A percentile compares a stretch with the other conserved stretches of the same genome.
Evolutionary conservation across 371 early-diverging fungal species (phyloP).

Genomic region (Mitosporidium daphniae): DNA sequence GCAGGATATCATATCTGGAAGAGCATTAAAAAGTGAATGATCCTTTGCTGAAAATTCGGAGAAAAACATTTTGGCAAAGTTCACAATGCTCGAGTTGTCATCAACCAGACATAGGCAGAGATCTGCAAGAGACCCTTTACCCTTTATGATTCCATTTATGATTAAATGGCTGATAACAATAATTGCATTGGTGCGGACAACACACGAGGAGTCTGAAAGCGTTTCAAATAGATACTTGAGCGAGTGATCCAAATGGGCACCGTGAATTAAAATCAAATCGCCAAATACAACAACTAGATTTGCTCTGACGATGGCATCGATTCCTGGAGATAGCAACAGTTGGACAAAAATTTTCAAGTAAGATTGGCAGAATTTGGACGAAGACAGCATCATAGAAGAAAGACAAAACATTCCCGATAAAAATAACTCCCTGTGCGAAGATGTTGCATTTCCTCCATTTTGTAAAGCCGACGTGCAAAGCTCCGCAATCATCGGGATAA

Average conservation of each 20-base stretch:
- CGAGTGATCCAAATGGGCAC: constrained; percentile 58
- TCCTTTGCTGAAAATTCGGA: constrained; percentile 68
- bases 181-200: constrained; percentile 60
- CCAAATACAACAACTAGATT: constrained; percentile 76
- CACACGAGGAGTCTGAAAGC: constrained; percentile 24
- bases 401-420: background rate
- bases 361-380: background rate
- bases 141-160: constrained; percentile 85
- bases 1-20: constrained; percentile 73
- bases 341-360: constrained; percentile 61
- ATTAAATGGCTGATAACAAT: constrained; percentile 85
- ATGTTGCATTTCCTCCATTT: no score
- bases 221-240: constrained; percentile 56
- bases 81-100: constrained; percentile 35
- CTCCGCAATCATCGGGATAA: constrained; percentile 32
- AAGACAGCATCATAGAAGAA: background rate
- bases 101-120: constrained; percentile 79
- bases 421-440: no score
- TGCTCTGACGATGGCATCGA: constrained; percentile 24
- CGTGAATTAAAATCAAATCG: constrained; percentile 71
- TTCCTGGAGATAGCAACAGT: constrained; percentile 45
- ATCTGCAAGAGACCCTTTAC: constrained; percentile 72
- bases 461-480: constrained; percentile 40
- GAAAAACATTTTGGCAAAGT: constrained; percentile 64
- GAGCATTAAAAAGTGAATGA: constrained; percentile 76